Evolutionary conservation across 495 filamentous ascomycete genomes (phyloP), one percentile per base, ranked within the genome.

Genomic region (Geopyxis carbonaria): DNA sequence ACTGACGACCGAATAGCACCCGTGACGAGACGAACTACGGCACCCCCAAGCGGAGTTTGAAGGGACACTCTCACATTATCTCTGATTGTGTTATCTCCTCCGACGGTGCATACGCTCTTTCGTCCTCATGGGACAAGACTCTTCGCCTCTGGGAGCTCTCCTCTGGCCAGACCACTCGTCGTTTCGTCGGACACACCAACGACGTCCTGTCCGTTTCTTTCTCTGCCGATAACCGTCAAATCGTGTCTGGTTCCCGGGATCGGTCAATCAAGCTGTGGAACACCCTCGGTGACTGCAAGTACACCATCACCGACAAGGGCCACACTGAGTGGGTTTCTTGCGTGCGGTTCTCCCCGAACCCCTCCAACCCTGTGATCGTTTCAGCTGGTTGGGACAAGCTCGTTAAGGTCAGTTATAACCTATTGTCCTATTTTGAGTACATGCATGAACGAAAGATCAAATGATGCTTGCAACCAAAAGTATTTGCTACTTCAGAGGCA

Each of bases 401-500:
- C 47, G 89, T 99, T 59, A 99, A 99, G 89, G 89, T 99, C 75
- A 55, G 87, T 42, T 56, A 20, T 24, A 21, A 23, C 10, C 8
- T 22, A 10, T 30, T 20, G 22, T 44, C 42, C 19, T 43, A 34
- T 44, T 30, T 56, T 57, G 48, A 64, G 18, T 19, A 16, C 9
- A 34, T 15, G 41, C 42, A 44, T 35, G 43, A 22, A 28, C 13
- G 40, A 37, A 34, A n/a, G 48, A 57, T 65, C 67, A 69, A 56
- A 93, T 80, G 89, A 97, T 97, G 89, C 67, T 81, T 72, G 75
- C 76, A 75, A 69, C 56, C 61, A 62, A 61, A 87, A 84, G 85
- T 99, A 99, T 95, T 99, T 95, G 89, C 89, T 99, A 99, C 89
- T 99, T 99, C 91, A 93, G 89, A 99, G 85, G 54, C 48, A 47